Conservation (phyloP, 257 asterid species). For the Henckelia pumila region DNA sequence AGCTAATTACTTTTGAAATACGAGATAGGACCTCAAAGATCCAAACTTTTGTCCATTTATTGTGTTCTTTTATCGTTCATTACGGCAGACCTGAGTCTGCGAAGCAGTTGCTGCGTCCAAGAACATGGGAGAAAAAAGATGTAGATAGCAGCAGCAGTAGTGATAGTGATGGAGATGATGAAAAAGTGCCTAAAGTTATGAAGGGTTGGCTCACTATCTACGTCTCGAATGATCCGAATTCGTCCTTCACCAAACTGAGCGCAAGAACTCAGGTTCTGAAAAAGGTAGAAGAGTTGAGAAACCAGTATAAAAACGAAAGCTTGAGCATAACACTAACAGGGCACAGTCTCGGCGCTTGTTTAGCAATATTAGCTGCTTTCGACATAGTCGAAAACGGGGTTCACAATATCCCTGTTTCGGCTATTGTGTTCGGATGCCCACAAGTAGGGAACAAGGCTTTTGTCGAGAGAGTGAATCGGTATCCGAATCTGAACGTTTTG, state of each 20-base stretch:
- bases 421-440: constrained; percentile 80
- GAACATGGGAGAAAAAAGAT: constrained; percentile 13
- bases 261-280: constrained; percentile 55
- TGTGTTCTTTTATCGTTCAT: not conserved
- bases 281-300: constrained; percentile 34
- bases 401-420: constrained; percentile 60
- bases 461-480: constrained; percentile 36
- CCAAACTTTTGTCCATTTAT: too few species aligned
- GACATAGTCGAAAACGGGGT: constrained; percentile 80
- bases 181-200: constrained; percentile 53
- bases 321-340: constrained; percentile 71
- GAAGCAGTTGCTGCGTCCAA: constrained; percentile 26
- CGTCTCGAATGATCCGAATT: constrained; percentile 55
- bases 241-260: constrained; percentile 63
- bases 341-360: constrained; percentile 69
- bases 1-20: too few species aligned
- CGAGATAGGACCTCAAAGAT: too few species aligned
- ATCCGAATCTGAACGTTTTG: constrained; percentile 52
- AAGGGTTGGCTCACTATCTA: constrained; percentile 71
- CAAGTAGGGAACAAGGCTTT: constrained; percentile 68
- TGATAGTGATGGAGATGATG: constrained; percentile 32
- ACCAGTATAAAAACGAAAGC: constrained; percentile 44
- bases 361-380: constrained; percentile 62
- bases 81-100: constrained; percentile 51
- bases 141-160: constrained; percentile 15